Percentiles rank a stretch among this genome's conserved stretches.
Conservation (phyloP, 768 basidiomycete genomes). For the Boletus subcaerulescens region DNA sequence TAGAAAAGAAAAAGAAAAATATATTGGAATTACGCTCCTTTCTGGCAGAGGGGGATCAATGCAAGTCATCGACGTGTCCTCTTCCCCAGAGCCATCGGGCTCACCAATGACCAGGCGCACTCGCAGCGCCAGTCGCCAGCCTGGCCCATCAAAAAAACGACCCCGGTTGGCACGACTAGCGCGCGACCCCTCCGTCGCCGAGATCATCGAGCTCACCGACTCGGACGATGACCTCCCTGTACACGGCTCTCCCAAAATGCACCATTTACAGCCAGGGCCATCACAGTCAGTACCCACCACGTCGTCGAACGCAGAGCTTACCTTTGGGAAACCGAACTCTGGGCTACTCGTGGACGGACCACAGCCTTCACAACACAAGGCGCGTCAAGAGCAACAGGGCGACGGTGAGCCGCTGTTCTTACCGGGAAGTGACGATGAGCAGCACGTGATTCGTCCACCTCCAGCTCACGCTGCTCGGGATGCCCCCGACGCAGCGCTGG, state of each 20-base stretch:
- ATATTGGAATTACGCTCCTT: background rate
- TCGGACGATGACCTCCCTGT: slow-evolving; percentile 39
- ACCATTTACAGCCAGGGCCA: background rate
- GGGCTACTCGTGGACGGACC: slow-evolving; percentile 7
- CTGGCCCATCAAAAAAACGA: slow-evolving; percentile 16
- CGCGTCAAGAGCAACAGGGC: background rate
- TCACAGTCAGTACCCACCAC: slow-evolving; percentile 9
- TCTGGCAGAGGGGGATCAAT: slow-evolving; percentile 4
- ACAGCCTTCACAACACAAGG: slow-evolving; percentile 10
- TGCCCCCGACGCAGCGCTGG: background rate
- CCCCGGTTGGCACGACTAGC: background rate
- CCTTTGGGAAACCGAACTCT: slow-evolving; percentile 15
- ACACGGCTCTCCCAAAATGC: slow-evolving; percentile 1
- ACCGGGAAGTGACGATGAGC: slow-evolving; percentile 38
- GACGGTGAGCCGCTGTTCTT: slow-evolving; percentile 33
- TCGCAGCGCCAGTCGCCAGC: slow-evolving; percentile 23
- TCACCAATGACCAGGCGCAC: slow-evolving; percentile 9
- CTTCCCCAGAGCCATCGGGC: slow-evolving; percentile 23
- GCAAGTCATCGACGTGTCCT: slow-evolving; percentile 26
- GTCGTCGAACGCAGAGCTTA: background rate
- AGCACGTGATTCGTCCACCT: background rate
- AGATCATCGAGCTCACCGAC: slow-evolving; percentile 53
- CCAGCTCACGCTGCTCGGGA: background rate
- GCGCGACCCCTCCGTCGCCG: slow-evolving; percentile 11
- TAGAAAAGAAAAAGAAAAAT: background rate